Base-by-base conservation (phyloP, 306 rosid genomes). In the Cucurbita ficifolia region DNA sequence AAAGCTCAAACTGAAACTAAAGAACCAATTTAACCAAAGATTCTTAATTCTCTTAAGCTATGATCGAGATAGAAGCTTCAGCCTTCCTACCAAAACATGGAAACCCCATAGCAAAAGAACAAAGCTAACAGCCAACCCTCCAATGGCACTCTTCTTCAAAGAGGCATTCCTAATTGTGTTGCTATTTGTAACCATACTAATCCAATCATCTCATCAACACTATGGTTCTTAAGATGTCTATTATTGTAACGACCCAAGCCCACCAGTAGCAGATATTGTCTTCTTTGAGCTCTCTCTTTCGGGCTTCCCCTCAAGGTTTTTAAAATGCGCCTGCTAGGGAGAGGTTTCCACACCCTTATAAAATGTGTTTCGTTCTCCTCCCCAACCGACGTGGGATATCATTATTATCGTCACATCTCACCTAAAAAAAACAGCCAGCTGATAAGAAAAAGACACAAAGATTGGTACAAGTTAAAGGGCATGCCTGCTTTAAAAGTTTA, bases 401-500 rank as follows among this genome's bases (percentile, higher is more conserved):
- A 24, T 24, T 70, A 13, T 14, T 59, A 59, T 59, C 65, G 8
- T 56, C 10, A 14, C 5, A 48, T 22, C 36, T 22, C 18, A 29
- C 0, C 40, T 35, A 78, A 75, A 33, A 55, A 70, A 19, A 55
- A 70, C 17, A 21, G 19, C 62, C 67, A 36, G 68, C 68, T 36
- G 59, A 10, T 42, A 11, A 56, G 68, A 11, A 51, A 59, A 52
- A 33, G 11, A 58, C 54, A 16, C 55, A 70, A 42, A 65, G 16
- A 73, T 18, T 46, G 55, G 40, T 35, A 38, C 18, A 58, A 21
- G 69, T 4, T 51, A 11, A 45, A 67, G 2, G 72, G 52, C 67
- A 73, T 78, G 82, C 89, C 83, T 75, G 87, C 80, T 76, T 74
- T 57, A 85, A 61, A 46, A 85, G 87, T 72, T 79, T 79, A 53